These are phyloP conservation scores for Xylariales sp. DNA, from an alignment of 2,329 filamentous ascomycete species.

Conservation along the genomic window DNA sequence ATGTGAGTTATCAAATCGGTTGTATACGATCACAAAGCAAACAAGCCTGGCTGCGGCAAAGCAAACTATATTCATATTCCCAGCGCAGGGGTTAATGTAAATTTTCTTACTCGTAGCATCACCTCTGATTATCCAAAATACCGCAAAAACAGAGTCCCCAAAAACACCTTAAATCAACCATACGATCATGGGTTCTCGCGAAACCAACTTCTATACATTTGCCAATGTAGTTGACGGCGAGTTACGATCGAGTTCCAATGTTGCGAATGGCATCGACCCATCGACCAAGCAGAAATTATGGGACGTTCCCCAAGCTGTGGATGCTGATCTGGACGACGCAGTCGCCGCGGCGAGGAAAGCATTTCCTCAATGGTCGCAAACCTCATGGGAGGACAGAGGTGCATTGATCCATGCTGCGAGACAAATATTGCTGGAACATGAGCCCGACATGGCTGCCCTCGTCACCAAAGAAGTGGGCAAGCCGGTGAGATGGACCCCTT, in stretches of 20 bases:
- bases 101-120: no score
- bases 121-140: no score
- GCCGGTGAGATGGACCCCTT: no score
- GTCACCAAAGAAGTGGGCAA: constrained; percentile 14
- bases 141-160: no score
- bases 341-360: neutral
- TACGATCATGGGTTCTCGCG: no score
- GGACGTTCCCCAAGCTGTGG: neutral
- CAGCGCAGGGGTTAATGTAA: no score
- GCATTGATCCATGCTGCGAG: neutral
- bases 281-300: constrained; percentile 1
- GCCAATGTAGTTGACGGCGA: neutral
- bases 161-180: no score
- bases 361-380: neutral
- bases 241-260: neutral
- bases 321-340: neutral
- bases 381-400: constrained; percentile 1
- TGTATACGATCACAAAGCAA: no score
- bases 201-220: neutral
- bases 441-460: constrained; percentile 4
- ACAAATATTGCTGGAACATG: neutral
- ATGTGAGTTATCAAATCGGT: no score
- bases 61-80: no score
- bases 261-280: constrained; percentile 1
- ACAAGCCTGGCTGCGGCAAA: no score